Conservation (phyloP, 495 filamentous ascomycete species). For the Penicillium argentinense region DNA sequence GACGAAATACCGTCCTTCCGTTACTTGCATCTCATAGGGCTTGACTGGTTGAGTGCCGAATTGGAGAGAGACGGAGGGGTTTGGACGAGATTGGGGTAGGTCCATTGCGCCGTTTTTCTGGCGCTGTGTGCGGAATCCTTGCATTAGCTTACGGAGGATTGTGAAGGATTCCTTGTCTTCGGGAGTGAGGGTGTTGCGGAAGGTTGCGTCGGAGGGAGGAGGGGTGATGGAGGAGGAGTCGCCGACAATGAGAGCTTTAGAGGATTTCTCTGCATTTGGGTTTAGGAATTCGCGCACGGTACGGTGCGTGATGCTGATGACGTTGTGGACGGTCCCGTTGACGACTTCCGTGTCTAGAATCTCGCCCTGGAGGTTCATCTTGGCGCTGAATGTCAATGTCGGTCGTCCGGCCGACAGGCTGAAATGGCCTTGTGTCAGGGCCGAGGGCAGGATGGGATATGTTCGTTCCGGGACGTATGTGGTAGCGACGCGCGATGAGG, state of each 20-base stretch:
- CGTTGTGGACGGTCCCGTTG: constrained; percentile 68
- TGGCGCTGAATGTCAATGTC: constrained; percentile 80
- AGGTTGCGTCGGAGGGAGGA: constrained; percentile 3
- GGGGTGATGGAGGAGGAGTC: constrained; percentile 24
- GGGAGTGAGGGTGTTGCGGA: constrained; percentile 25
- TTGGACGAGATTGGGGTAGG: constrained; percentile 13
- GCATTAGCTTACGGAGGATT: constrained; percentile 42
- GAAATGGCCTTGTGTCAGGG: constrained; percentile 58
- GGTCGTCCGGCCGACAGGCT: constrained; percentile 67
- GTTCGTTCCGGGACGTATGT: constrained; percentile 74
- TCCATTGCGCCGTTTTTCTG: constrained; percentile 43
- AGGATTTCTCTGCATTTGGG: constrained; percentile 13
- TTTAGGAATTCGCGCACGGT: constrained; percentile 53
- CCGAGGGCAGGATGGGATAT: constrained; percentile 70
- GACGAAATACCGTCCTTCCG: constrained; percentile 34
- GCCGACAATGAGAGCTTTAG: constrained; percentile 37
- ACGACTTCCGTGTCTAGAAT: constrained; percentile 69
- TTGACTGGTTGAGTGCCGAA: constrained; percentile 20
- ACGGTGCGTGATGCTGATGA: constrained; percentile 69
- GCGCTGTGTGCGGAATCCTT: constrained; percentile 38
- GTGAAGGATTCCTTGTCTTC: constrained; percentile 43
- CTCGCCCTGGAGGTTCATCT: constrained; percentile 63
- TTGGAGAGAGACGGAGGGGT: constrained; percentile 34
- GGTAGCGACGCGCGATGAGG: constrained; percentile 60
- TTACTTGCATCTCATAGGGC: constrained; percentile 31